Evolutionary conservation across 2,329 filamentous ascomycete species (phyloP), one percentile per base, ranked within the genome.

Genomic region (Penicillium crustosum): DNA sequence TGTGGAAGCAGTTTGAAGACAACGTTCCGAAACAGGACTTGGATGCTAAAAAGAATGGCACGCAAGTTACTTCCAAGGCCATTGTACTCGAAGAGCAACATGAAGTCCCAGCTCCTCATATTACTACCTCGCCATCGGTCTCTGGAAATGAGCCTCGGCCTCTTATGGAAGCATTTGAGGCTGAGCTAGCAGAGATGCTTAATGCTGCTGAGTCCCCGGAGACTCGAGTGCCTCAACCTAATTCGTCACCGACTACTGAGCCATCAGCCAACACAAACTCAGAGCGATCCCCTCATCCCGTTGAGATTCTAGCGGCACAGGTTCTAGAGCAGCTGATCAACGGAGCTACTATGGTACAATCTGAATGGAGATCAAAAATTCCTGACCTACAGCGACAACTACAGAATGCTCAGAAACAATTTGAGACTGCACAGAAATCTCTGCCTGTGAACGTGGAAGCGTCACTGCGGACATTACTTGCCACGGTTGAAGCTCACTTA

Each of bases 151-250:
- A 68, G 21, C 57, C 66, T 21, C 66, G 68, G 53, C 66, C 76
- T 21, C 68, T 78, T 35, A 61, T 78, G 23, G 70, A 70, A 43
- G 73, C 73, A 15, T 78, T 78, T 42, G 75, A 78, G 50, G 68
- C 65, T 13, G 75, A 78, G 55, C 61, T 78, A 62, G 69, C 74
- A 29, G 73, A 64, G 49, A 65, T 78, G 5, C 63, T 78, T 50
- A 54, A 65, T 47, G 54, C 66, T 31, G 39, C 64, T 17, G 60
- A 66, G 10, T 41, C 56, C 27, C 21, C 57, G 6, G 53, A 57
- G 42, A 50, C 59, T 23, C 49, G 52, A 52, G 45, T 36, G 31
- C 27, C 64, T n/a, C 55, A 58, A n/a, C 43, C 50, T 45, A 59
- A 61, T 27, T 43, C 56, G 15, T 44, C 59, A n/a, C 53, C 50